Percentiles rank a stretch among this genome's conserved stretches.
These are phyloP conservation scores for Leccinellum luteum DNA, from an alignment of 768 basidiomycete genomes.

Conservation along the genomic window DNA sequence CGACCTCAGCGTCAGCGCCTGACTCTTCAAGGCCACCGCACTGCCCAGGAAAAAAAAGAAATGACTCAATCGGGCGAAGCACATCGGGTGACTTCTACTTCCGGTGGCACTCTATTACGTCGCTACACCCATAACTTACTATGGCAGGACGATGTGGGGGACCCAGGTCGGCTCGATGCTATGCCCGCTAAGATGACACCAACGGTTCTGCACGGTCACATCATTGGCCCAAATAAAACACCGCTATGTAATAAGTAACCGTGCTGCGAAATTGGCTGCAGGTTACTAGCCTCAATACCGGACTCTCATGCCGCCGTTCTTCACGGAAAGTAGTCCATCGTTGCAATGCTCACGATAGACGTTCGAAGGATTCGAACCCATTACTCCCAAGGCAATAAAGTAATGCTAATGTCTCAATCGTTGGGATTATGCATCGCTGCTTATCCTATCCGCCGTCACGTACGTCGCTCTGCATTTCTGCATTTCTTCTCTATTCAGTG, in stretches of 20 bases:
- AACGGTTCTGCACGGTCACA: not conserved
- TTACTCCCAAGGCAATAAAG: not conserved
- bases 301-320: not conserved
- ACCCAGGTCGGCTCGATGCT: not conserved
- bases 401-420: not conserved
- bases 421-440: not conserved
- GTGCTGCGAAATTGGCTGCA: not conserved
- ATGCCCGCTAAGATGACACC: not conserved
- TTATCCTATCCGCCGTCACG: not conserved
- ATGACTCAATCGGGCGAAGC: not conserved
- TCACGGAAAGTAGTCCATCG: not conserved
- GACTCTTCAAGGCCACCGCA: not conserved
- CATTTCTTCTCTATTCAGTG: not conserved
- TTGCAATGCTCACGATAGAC: not conserved
- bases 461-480: not conserved
- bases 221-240: not conserved
- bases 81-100: not conserved
- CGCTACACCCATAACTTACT: no score
- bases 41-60: not conserved
- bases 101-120: not conserved
- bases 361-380: no score
- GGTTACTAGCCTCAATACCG: not conserved
- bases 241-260: not conserved
- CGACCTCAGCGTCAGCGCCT: no score
- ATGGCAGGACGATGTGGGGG: not conserved